phyloP scores from a whole-genome alignment of 192 early-diverging fungal species.

The Coemansia sp. region DNA sequence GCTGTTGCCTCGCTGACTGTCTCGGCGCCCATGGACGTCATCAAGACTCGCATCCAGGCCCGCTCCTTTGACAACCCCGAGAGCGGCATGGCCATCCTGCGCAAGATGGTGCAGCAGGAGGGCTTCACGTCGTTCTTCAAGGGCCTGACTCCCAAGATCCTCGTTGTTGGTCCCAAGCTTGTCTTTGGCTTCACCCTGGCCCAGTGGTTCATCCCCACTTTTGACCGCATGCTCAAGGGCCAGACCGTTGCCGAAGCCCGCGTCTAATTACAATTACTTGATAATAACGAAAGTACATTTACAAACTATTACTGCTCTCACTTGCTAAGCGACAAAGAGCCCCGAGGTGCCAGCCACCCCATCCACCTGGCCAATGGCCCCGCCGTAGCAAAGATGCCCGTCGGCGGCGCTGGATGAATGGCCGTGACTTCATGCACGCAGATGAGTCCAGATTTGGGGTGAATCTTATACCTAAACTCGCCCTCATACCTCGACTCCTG shows the following conservation, averaged over 20 bases:
- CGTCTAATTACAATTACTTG: background rate
- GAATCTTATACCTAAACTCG: slow-evolving; percentile 48
- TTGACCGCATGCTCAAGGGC: slow-evolving; percentile 50
- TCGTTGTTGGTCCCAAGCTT: slow-evolving; percentile 94
- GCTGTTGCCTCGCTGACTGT: slow-evolving; percentile 93
- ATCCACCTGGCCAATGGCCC: slow-evolving; percentile 44
- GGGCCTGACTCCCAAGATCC: slow-evolving; percentile 85
- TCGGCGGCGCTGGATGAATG: slow-evolving; percentile 50
- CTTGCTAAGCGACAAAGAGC: slow-evolving; percentile 30
- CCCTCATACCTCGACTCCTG: slow-evolving; percentile 47
- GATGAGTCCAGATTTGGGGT: slow-evolving; percentile 30
- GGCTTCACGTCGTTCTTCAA: slow-evolving; percentile 96
- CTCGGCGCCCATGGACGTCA: slow-evolving; percentile 95
- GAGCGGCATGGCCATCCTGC: slow-evolving; percentile 84
- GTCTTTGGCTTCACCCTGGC: slow-evolving; percentile 97
- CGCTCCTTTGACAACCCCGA: slow-evolving; percentile 86
- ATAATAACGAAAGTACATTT: background rate
- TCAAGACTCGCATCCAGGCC: slow-evolving; percentile 99
- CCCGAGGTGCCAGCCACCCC: slow-evolving; percentile 47
- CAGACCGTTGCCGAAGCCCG: background rate
- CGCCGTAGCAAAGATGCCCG: slow-evolving; percentile 28
- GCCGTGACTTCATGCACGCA: slow-evolving; percentile 49
- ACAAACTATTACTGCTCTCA: background rate
- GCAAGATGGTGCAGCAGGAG: slow-evolving; percentile 89
- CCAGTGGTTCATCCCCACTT: slow-evolving; percentile 86